Evolutionary conservation across 2,329 filamentous ascomycete genomes (phyloP).

Genomic region (Fusarium solani-melongenae): DNA sequence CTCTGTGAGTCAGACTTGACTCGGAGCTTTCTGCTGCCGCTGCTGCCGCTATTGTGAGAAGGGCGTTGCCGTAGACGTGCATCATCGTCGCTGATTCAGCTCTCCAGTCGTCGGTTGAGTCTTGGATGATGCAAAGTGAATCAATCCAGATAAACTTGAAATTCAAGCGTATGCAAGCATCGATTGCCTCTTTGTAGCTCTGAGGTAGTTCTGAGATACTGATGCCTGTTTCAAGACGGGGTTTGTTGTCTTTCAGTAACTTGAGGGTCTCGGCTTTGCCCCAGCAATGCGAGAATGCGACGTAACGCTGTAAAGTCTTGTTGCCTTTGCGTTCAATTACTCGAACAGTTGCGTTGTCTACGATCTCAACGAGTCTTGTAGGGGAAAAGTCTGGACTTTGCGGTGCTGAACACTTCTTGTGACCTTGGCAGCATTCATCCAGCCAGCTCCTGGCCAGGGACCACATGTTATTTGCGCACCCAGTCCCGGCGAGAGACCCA

Average conservation of each 20-base stretch:
- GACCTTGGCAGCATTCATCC: not conserved
- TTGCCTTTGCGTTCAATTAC: not conserved
- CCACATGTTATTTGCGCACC: not conserved
- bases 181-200: constrained; percentile 3
- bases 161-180: not conserved
- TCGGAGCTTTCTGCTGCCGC: not conserved
- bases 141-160: constrained; percentile 1
- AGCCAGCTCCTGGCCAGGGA: not conserved
- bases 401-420: not conserved
- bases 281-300: constrained; percentile 14
- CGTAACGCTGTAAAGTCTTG: not conserved
- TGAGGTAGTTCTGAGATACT: not conserved
- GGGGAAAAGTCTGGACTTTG: not conserved
- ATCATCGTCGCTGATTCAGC: not conserved
- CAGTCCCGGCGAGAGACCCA: not conserved
- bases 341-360: not conserved
- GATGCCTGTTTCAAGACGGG: not conserved
- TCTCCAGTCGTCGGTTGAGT: not conserved
- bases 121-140: not conserved
- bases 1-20: not conserved
- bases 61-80: not conserved
- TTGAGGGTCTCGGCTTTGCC: constrained; percentile 1
- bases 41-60: not conserved
- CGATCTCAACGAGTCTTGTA: not conserved
- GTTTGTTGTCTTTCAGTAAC: not conserved